These are phyloP conservation scores for Vigna trinervia DNA, from an alignment of 306 rosid genomes.

Conservation along the genomic window DNA sequence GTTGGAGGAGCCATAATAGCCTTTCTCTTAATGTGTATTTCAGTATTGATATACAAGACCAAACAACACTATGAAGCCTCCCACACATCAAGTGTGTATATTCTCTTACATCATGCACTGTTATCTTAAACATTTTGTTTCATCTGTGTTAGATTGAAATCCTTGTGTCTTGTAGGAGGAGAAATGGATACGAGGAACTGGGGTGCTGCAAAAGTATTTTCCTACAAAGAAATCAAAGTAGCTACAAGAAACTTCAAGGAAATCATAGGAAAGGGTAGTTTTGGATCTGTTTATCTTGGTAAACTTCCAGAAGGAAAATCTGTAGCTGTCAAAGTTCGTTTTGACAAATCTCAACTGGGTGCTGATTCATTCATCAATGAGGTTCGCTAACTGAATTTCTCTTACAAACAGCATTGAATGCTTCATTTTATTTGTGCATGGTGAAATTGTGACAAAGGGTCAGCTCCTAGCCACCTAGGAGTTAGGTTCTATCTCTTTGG, in stretches of 20 bases:
- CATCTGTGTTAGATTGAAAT: constrained; percentile 2
- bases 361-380: constrained; percentile 92
- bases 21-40: constrained; percentile 52
- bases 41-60: constrained; percentile 54
- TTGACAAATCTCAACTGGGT: constrained; percentile 85
- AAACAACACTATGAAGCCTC: constrained; percentile 57
- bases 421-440: constrained; percentile 10
- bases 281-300: constrained; percentile 92
- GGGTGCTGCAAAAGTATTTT: constrained; percentile 77
- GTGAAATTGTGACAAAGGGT: constrained; percentile 8
- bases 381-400: constrained; percentile 54
- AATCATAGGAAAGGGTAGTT: constrained; percentile 87
- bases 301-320: constrained; percentile 73
- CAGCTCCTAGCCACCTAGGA: not conserved
- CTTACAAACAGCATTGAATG: not conserved
- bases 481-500: not conserved
- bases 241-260: constrained; percentile 87
- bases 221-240: constrained; percentile 81
- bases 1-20: constrained; percentile 65
- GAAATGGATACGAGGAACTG: constrained; percentile 74
- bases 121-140: constrained; percentile 4
- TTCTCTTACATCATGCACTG: not conserved
- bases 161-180: constrained; percentile 49
- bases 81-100: constrained; percentile 61
- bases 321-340: constrained; percentile 92